These are phyloP conservation scores for Bruguiera sexangula DNA, from an alignment of 345 rosid species.

Conservation along the genomic window DNA sequence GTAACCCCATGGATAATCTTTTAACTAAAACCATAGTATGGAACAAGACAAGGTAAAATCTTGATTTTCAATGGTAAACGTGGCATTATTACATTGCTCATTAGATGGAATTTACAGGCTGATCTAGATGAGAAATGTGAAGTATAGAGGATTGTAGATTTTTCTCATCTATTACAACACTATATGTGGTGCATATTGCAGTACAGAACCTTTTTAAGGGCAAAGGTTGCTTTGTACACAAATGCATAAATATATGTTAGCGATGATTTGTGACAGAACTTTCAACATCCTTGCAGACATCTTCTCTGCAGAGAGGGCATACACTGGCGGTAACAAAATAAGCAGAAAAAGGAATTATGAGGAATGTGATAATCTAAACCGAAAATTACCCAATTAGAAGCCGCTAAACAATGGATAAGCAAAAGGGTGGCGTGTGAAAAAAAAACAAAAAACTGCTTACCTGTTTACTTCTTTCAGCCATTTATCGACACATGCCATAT, in stretches of 20 bases:
- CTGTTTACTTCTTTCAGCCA: constrained; percentile 29
- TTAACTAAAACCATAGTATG: background rate
- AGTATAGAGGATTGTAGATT: background rate
- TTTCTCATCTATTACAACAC: background rate
- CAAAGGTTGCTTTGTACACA: background rate
- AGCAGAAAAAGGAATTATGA: background rate
- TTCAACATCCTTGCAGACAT: constrained; percentile 24
- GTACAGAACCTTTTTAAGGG: background rate
- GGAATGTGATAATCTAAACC: background rate
- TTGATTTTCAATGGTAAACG: background rate
- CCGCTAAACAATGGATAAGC: background rate
- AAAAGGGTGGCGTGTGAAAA: background rate
- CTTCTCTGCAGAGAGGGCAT: constrained; percentile 30
- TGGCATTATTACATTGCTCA: background rate
- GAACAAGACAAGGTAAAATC: background rate
- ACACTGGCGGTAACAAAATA: constrained; percentile 14
- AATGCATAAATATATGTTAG: background rate
- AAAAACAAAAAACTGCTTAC: constrained; percentile 1
- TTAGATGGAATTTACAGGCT: background rate
- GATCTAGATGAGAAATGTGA: background rate
- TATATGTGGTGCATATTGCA: background rate
- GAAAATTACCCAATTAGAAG: background rate
- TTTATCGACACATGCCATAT: constrained; percentile 24
- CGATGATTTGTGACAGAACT: constrained; percentile 7
- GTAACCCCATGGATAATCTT: background rate